phyloP scores from a whole-genome alignment of 768 basidiomycete species.

The Pulveroboletus sp. region DNA sequence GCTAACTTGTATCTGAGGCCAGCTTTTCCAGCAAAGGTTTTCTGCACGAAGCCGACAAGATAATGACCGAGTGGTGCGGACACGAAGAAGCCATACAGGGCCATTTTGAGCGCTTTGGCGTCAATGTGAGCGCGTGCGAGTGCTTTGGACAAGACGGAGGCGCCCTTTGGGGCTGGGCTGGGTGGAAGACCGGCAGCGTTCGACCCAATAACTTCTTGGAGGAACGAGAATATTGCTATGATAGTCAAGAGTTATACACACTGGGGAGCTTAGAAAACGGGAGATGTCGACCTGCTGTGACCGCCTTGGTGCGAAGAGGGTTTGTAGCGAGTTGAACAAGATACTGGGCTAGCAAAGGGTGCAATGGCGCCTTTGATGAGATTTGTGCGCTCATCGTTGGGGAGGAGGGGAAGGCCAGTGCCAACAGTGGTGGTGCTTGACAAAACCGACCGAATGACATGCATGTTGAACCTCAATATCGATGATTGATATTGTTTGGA shows the following conservation, averaged over 20 bases:
- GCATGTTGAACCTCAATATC: no score
- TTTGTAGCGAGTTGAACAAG: slow-evolving; percentile 59
- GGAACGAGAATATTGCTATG: slow-evolving; percentile 51
- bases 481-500: no score
- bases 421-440: no score
- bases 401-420: not conserved
- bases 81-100: slow-evolving; percentile 74
- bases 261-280: not conserved
- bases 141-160: slow-evolving; percentile 45
- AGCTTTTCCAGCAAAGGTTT: slow-evolving; percentile 70
- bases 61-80: slow-evolving; percentile 79
- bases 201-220: slow-evolving; percentile 80
- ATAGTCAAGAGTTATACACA: not conserved
- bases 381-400: slow-evolving; percentile 36
- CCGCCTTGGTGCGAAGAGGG: slow-evolving; percentile 76
- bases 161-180: slow-evolving; percentile 46
- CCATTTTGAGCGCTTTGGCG: slow-evolving; percentile 77
- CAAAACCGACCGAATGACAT: no score
- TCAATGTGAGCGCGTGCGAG: slow-evolving; percentile 59
- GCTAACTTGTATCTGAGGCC: slow-evolving; percentile 57
- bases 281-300: slow-evolving; percentile 56
- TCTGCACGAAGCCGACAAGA: slow-evolving; percentile 69
- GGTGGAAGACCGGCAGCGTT: slow-evolving; percentile 60
- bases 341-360: slow-evolving; percentile 63
- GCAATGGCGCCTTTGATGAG: slow-evolving; percentile 19